A percentile compares a stretch with the other conserved stretches of the same genome.
phyloP scores from a whole-genome alignment of 257 asterid species.

The Ocimum tenuiflorum region DNA sequence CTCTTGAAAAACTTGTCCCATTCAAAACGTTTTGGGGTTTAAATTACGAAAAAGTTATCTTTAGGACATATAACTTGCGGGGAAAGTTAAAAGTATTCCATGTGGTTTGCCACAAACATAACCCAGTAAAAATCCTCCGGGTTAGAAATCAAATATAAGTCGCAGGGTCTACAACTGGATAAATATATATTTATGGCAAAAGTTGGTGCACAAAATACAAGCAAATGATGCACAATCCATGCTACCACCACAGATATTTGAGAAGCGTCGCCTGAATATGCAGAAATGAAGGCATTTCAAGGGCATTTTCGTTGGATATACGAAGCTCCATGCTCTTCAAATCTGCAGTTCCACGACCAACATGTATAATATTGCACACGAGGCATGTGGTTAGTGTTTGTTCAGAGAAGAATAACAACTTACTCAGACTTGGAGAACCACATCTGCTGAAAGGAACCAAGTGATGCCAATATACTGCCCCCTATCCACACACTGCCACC shows the following conservation, averaged over 20 bases:
- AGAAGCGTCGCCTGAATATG: background rate
- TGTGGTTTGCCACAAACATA: background rate
- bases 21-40: too few relatives aligned
- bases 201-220: background rate
- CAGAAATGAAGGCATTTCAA: conserved; percentile 16
- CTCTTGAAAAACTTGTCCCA: too few relatives aligned
- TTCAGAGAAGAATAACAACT: conserved; percentile 27
- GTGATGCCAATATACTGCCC: conserved; percentile 97
- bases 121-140: too few relatives aligned
- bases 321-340: conserved; percentile 86
- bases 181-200: background rate
- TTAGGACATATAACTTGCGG: too few relatives aligned
- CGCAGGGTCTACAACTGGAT: too few relatives aligned
- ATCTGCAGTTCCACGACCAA: conserved; percentile 38
- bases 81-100: too few relatives aligned
- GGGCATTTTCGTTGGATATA: conserved; percentile 92
- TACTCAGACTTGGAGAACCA: conserved; percentile 99
- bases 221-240: background rate
- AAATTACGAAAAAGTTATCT: too few relatives aligned
- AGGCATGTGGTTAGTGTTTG: background rate
- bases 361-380: too few relatives aligned
- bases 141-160: too few relatives aligned
- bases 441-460: conserved; percentile 98
- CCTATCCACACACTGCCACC: conserved; percentile 90
- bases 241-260: background rate